Percentiles rank a stretch among this genome's conserved stretches.
Conservation (phyloP, 2,329 filamentous ascomycete species). For the Thelonectria rubi region DNA sequence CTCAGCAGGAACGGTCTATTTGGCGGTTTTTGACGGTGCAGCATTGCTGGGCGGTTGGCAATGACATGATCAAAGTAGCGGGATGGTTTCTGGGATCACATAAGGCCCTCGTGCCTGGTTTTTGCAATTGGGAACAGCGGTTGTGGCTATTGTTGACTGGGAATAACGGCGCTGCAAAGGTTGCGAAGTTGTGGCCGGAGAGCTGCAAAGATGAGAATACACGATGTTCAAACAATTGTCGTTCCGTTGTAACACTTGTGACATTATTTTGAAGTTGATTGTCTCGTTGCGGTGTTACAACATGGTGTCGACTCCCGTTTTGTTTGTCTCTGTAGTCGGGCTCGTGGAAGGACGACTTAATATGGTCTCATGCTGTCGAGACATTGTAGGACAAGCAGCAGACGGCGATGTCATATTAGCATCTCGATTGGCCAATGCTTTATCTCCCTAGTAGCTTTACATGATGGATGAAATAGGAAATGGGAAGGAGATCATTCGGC, state of each 20-base stretch:
- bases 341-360: neutral
- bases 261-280: too few species aligned
- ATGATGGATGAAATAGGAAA: too few species aligned
- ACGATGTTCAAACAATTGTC: slow-evolving; percentile 46
- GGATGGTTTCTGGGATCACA: slow-evolving; percentile 45
- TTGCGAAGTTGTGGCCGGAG: slow-evolving; percentile 45
- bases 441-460: too few species aligned
- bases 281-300: too few species aligned
- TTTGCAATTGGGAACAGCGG: slow-evolving; percentile 47
- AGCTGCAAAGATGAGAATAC: slow-evolving; percentile 50
- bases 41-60: slow-evolving; percentile 38
- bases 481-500: too few species aligned
- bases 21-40: slow-evolving; percentile 45
- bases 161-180: slow-evolving; percentile 45
- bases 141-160: slow-evolving; percentile 46
- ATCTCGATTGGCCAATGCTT: neutral
- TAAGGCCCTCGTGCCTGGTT: slow-evolving; percentile 48
- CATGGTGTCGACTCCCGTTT: too few species aligned
- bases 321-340: too few species aligned
- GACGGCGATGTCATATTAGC: neutral
- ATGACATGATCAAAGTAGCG: slow-evolving; percentile 48
- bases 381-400: too few species aligned
- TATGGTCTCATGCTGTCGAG: too few species aligned
- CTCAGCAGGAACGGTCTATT: slow-evolving; percentile 32
- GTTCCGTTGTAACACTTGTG: too few species aligned